Evolutionary conservation across 2,329 filamentous ascomycete species (phyloP), one percentile per base, ranked within the genome.

Genomic region (Aureobasidium lini): DNA sequence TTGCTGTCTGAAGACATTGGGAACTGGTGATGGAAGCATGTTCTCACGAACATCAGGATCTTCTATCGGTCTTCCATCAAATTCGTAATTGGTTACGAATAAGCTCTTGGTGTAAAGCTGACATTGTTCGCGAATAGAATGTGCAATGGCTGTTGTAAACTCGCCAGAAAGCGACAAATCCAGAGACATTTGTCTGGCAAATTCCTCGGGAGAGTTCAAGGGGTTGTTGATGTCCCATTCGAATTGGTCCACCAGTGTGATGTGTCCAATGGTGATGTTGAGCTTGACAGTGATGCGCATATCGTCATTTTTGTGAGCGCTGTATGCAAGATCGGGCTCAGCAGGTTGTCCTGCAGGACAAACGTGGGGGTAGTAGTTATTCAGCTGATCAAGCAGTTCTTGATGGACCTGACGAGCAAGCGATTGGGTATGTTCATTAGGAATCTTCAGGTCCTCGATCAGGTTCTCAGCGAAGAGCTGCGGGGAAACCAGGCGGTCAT

Each of bases 151-250:
- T 0, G 94, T 99, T 2, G 90, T 92, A 68, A 99, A 99, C 72
- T 99, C 94, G 64, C 94, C 94, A 0, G 90, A 90, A 16, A 99
- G 81, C 4, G 92, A 92, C 29, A 99, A 81, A 68, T 99, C 94
- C 61, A 85, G 84, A 0, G 92, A 86, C 90, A 97, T 95, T 70
- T 86, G 86, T 62, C 84, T 79, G 29, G 94, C 94, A 72, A 99
- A 99, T 60, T 95, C 90, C 74, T 99, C 94, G 2, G 94, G 91
- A 0, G 89, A 95, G 72, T 99, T 99, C 58, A 87, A 77, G 0
- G 92, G 88, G 71, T 96, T 95, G 74, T 97, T 97, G 71, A 97
- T 91, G 67, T 99, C 94, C 94, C 94, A 99, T 74, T 99, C 94
- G 63, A 99, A 97, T 71, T 97, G 94, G 69, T 99, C 94, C 37